These are phyloP conservation scores for Monosporozyma solicola DNA, from an alignment of 805 yeast genomes.

Conservation along the genomic window DNA sequence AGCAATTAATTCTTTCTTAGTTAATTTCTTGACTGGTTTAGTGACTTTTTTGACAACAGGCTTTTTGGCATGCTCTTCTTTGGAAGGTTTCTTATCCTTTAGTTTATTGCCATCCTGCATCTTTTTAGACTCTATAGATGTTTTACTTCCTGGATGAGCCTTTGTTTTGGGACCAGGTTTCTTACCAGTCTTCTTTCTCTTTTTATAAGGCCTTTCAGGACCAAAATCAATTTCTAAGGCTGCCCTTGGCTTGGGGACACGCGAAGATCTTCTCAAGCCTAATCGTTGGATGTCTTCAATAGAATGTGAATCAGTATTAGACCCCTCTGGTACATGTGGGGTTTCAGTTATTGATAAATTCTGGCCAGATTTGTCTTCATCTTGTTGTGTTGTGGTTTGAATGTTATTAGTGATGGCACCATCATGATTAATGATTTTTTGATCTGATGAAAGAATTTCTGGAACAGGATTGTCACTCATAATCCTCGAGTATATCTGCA, in stretches of 20 bases:
- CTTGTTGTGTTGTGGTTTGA: neutral
- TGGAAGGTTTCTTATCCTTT: neutral
- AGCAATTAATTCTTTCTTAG: neutral
- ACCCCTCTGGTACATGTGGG: neutral
- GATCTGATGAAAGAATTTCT: neutral
- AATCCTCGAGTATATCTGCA: neutral
- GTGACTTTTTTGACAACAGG: constrained; percentile 1
- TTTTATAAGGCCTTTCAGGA: constrained; percentile 9
- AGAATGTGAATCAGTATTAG: constrained; percentile 2
- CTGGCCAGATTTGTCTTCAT: neutral
- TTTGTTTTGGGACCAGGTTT: constrained; percentile 4
- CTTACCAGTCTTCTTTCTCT: constrained; percentile 4
- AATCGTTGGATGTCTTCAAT: neutral
- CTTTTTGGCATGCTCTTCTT: neutral
- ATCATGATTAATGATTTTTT: neutral
- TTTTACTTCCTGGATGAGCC: constrained; percentile 6
- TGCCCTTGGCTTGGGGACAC: constrained; percentile 17
- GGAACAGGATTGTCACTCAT: neutral
- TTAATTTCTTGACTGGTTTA: neutral
- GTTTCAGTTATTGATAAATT: neutral
- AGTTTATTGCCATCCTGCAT: neutral
- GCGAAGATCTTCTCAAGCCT: constrained; percentile 20
- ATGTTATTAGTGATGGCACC: neutral
- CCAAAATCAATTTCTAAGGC: constrained; percentile 13
- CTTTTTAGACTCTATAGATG: constrained; percentile 8